These are phyloP conservation scores for Penicillium rolfsii DNA, from an alignment of 2,329 filamentous ascomycete species.

Conservation along the genomic window DNA sequence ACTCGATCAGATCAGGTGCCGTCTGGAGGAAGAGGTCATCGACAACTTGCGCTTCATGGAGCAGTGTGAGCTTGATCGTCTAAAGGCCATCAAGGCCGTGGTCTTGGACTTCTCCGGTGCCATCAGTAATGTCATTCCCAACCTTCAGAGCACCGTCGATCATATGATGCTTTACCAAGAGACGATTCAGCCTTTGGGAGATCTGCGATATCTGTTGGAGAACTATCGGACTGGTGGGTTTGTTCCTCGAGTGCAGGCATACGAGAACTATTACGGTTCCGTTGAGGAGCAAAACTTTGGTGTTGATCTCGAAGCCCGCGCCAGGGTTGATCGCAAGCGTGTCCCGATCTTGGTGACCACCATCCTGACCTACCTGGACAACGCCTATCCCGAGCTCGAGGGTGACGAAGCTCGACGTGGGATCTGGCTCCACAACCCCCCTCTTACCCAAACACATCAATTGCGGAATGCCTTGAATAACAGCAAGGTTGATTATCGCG, in stretches of 20 bases:
- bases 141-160: slow-evolving; percentile 91
- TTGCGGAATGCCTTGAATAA: slow-evolving; percentile 83
- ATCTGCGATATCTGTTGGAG: slow-evolving; percentile 90
- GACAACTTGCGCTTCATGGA: slow-evolving; percentile 94
- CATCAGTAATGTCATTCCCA: slow-evolving; percentile 96
- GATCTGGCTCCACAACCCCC: slow-evolving; percentile 94
- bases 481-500: slow-evolving; percentile 75
- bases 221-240: slow-evolving; percentile 96
- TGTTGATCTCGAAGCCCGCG: slow-evolving; percentile 93
- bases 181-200: slow-evolving; percentile 89
- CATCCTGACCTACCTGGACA: slow-evolving; percentile 90
- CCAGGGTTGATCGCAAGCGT: slow-evolving; percentile 90
- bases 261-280: slow-evolving; percentile 99
- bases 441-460: slow-evolving; percentile 80
- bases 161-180: slow-evolving; percentile 99
- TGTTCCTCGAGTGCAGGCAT: slow-evolving; percentile 84
- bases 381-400: slow-evolving; percentile 94
- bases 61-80: slow-evolving; percentile 90
- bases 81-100: slow-evolving; percentile 98
- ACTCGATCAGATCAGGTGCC: slow-evolving; percentile 87
- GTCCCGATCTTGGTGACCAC: slow-evolving; percentile 91
- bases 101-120: slow-evolving; percentile 96
- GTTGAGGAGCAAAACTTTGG: slow-evolving; percentile 98
- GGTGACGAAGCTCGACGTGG: slow-evolving; percentile 89
- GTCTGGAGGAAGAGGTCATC: slow-evolving; percentile 92